These are phyloP conservation scores for Imleria badia DNA, from an alignment of 768 basidiomycete genomes.

Conservation along the genomic window DNA sequence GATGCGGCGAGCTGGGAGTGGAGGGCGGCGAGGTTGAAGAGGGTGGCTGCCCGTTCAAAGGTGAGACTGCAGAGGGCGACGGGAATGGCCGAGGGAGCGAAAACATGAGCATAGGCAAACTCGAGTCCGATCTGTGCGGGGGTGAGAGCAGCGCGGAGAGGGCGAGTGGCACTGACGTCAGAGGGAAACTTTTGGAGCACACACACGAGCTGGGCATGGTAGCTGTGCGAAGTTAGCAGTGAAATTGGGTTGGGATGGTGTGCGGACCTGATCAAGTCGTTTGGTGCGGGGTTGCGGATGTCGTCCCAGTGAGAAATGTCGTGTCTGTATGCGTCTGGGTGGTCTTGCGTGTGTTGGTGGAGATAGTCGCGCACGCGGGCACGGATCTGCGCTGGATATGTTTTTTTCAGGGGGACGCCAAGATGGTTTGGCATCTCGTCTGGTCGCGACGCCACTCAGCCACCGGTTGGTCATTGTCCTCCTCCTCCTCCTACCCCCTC, in stretches of 20 bases:
- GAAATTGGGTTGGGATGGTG: too few relatives aligned
- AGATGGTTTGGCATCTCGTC: constrained; percentile 76
- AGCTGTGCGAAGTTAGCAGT: constrained; percentile 47
- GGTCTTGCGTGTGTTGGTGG: constrained; percentile 60
- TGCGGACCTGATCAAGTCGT: constrained; percentile 53
- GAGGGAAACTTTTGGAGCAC: constrained; percentile 81
- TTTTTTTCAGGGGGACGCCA: constrained; percentile 70
- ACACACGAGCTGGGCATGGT: constrained; percentile 87
- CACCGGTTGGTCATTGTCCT: constrained; percentile 11
- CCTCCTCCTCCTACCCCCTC: constrained; percentile 2
- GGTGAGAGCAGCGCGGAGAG: constrained; percentile 12
- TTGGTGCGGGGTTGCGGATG: constrained; percentile 28
- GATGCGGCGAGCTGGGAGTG: constrained; percentile 75
- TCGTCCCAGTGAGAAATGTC: constrained; percentile 74
- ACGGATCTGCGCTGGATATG: constrained; percentile 55
- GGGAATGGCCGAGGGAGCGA: constrained; percentile 53
- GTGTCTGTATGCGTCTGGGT: constrained; percentile 80
- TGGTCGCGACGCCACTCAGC: constrained; percentile 13
- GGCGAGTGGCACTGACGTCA: constrained; percentile 50
- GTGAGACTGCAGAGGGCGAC: constrained; percentile 69
- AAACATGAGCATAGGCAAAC: constrained; percentile 73
- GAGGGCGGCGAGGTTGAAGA: constrained; percentile 88
- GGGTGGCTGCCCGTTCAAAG: constrained; percentile 74
- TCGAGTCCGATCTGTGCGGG: constrained; percentile 60
- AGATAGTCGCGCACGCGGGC: constrained; percentile 65